A percentile compares a stretch with the other conserved stretches of the same genome.
Conservation (phyloP, 352 stramenopile species). For the Pythium chondricola region DNA sequence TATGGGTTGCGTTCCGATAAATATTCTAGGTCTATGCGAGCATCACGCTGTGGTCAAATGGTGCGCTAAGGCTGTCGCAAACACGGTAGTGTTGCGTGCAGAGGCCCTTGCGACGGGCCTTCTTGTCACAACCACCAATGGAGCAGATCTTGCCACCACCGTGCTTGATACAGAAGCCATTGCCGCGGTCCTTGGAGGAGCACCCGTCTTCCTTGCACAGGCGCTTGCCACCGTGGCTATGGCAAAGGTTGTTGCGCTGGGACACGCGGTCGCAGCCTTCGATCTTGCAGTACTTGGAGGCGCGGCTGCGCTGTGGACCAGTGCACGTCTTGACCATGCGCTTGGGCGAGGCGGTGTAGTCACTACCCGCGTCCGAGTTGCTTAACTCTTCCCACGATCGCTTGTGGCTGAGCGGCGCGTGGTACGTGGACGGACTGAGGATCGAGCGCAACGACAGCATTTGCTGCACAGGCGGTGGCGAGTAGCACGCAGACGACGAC, state of each 20-base stretch:
- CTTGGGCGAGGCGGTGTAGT: slow-evolving; percentile 7
- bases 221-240: slow-evolving; percentile 77
- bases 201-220: slow-evolving; percentile 77
- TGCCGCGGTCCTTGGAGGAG: slow-evolving; percentile 74
- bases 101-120: slow-evolving; percentile 71
- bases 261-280: slow-evolving; percentile 74
- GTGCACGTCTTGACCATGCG: background rate
- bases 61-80: slow-evolving; percentile 25
- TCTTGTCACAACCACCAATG: slow-evolving; percentile 71
- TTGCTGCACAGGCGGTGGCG: slow-evolving; percentile 3
- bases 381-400: slow-evolving; percentile 10
- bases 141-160: slow-evolving; percentile 79
- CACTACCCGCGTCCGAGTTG: slow-evolving; percentile 13
- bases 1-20: slow-evolving; percentile 5
- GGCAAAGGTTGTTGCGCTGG: slow-evolving; percentile 78
- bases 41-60: background rate
- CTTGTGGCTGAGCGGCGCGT: slow-evolving; percentile 11
- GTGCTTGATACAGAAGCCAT: slow-evolving; percentile 81
- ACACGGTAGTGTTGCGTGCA: slow-evolving; percentile 79
- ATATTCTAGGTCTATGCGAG: slow-evolving; percentile 4
- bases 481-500: slow-evolving; percentile 6
- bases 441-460: slow-evolving; percentile 51
- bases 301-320: slow-evolving; percentile 43
- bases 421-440: slow-evolving; percentile 42
- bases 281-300: slow-evolving; percentile 86